Evolutionary conservation across 495 filamentous ascomycete genomes (phyloP), one percentile per base, ranked within the genome.

Genomic region (Xeromyces bisporus): DNA sequence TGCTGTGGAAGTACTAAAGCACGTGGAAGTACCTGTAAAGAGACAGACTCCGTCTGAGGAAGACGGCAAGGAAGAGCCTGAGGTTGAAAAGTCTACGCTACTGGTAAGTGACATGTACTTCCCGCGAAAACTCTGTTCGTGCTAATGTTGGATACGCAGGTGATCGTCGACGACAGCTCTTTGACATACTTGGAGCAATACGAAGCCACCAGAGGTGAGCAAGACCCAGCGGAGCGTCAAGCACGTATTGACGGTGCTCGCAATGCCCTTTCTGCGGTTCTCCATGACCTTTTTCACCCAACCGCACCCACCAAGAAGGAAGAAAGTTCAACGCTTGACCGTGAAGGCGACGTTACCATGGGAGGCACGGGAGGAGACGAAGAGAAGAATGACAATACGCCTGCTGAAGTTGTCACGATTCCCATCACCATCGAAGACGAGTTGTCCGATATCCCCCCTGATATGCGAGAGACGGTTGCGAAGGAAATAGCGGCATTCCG

Each of bases 381-480:
- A 3, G 60, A 57, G 6, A 59, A 60, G 10, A 54, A 60, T 27
- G 71, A 80, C 35, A 53, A 47, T 18, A 38, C 40, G 9, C 40
- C 40, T 8, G 69, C 73, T 13, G 86, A 93, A 55, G 76, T 94
- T 18, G 77, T 94, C 39, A 93, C 83, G 25, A 94, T 93, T 37
- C 78, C 82, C 3, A 69, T 93, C 21, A 79, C 80, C 6, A 69
- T 76, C 15, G 89, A 99, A 41, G 89, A 99, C 47, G 89, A 99
- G 43, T 64, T 99, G 17, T 77, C 82, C 24, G 91, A 99, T 44
- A 93, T 99, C 33, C 89, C 89, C 2, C 76, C 80, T 7, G 89
- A 94, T 44, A 87, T 87, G 85, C 75, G 89, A n/a, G 89, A 87
- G 44, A 93, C 77, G 6, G 87, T 99, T 15, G 83, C 89, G 6